A percentile compares a stretch with the other conserved stretches of the same genome.
Conservation (phyloP, 176 grass and related monocot species). For the Oryza longistaminata region DNA sequence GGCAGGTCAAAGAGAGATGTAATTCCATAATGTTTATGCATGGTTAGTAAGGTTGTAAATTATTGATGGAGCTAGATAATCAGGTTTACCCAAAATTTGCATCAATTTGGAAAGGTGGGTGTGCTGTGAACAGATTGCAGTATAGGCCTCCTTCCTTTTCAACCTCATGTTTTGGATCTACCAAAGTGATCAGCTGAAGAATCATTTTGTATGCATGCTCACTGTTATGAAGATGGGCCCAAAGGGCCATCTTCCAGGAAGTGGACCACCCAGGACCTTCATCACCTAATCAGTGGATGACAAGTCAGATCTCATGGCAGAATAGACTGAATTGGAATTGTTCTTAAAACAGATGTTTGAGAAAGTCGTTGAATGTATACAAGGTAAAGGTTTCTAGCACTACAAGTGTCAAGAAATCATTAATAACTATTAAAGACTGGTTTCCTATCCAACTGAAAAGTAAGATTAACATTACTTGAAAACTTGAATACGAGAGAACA, state of each 20-base stretch:
- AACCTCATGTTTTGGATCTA: constrained; percentile 71
- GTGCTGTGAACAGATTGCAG: constrained; percentile 92
- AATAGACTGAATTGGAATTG: background rate
- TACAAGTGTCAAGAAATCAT: background rate
- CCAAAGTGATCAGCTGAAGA: constrained; percentile 71
- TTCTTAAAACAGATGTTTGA: background rate
- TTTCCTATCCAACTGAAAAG: constrained; percentile 7
- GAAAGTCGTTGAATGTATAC: background rate
- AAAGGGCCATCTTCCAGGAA: constrained; percentile 95
- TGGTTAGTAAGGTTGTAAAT: background rate
- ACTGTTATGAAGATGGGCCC: constrained; percentile 76
- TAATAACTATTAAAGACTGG: background rate
- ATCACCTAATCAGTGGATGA: constrained; percentile 53
- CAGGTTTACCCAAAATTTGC: constrained; percentile 82
- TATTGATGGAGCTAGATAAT: constrained; percentile 5
- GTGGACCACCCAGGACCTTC: constrained; percentile 92
- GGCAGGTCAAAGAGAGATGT: background rate
- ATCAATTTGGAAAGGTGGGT: constrained; percentile 98
- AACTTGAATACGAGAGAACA: background rate
- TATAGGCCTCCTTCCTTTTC: constrained; percentile 86
- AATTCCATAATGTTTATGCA: background rate
- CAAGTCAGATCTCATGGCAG: background rate
- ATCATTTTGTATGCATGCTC: constrained; percentile 92
- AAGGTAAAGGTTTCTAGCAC: constrained; percentile 22
- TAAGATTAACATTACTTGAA: background rate